Evolutionary conservation across 352 stramenopile species (phyloP), one percentile per base, ranked within the genome.

Genomic region (Thalassiosira mediterranea): DNA sequence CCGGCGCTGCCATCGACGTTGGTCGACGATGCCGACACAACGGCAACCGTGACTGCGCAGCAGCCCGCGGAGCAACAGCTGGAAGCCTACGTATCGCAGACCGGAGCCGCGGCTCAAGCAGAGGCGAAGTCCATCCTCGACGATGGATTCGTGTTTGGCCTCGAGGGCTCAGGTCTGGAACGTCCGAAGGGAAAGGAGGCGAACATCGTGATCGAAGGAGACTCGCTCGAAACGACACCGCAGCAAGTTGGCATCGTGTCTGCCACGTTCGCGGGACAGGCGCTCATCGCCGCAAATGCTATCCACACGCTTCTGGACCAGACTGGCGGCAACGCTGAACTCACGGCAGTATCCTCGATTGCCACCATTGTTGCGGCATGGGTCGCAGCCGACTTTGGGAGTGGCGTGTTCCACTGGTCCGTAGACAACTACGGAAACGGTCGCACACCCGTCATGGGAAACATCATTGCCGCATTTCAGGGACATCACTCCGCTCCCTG

Each of bases 361-460:
- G 21, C 60, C 8, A 63, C 79, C 1, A 73, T 89, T 21, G 10
- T 83, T 19, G 25, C 66, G 3, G 87, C 72, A 63, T 91, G 82
- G 75, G 60, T 84, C 2, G 23, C 88, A 3, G 86, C 88, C 17
- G 88, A 94, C 68, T 86, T 94, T 65, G 85, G 87, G 38, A 86
- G 70, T 37, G 88, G 88, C 25, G 72, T 94, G 5, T 75, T 94
- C 19, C 88, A 94, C 67, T 94, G 86, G 86, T 78, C 72, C 26
- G 86, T 91, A 0, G 88, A 94, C 58, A 94, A 94, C 66, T 94
- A 94, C 68, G 88, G 88, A 4, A 91, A 91, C 79, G 81, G 85
- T 26, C 48, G 76, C 15, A 94, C 88, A 34, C 88, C 88, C 0
- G 61, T 94, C 34, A 89, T 94, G 76, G 88, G 88, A 66, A 81